These are phyloP conservation scores for Musa acuminata DNA, from an alignment of 176 grass and related monocot genomes.

Conservation along the genomic window DNA sequence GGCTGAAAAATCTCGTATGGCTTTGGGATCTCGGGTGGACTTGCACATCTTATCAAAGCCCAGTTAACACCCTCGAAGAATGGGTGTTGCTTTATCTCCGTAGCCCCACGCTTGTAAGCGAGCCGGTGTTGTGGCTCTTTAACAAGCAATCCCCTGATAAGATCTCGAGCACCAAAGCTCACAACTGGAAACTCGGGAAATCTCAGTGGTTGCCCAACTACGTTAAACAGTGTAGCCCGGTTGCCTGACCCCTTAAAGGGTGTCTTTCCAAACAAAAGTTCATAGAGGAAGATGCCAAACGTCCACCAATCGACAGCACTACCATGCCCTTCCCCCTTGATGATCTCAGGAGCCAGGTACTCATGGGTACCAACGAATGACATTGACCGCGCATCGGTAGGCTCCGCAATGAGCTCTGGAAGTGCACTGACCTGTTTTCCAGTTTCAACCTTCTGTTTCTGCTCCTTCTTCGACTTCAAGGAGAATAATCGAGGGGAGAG, in stretches of 20 bases:
- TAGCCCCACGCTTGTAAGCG: slow-evolving; percentile 3
- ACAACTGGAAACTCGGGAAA: slow-evolving; percentile 1
- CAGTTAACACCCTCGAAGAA: slow-evolving; percentile 14
- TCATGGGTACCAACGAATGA: slow-evolving; percentile 17
- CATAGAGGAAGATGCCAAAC: slow-evolving; percentile 7
- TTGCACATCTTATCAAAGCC: slow-evolving; percentile 15
- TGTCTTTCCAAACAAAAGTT: slow-evolving; percentile 14
- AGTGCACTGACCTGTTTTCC: slow-evolving; percentile 3
- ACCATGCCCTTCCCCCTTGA: slow-evolving; percentile 12
- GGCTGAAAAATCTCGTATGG: background rate
- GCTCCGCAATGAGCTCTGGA: slow-evolving; percentile 15
- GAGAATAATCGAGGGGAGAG: slow-evolving; percentile 10
- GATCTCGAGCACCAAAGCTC: slow-evolving; percentile 3
- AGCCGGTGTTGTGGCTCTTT: slow-evolving; percentile 12
- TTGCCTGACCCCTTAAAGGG: slow-evolving; percentile 15
- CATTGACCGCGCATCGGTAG: slow-evolving; percentile 5
- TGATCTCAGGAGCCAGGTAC: slow-evolving; percentile 16
- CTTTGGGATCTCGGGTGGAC: slow-evolving; percentile 1
- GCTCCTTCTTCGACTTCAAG: background rate
- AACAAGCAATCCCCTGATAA: slow-evolving; percentile 7
- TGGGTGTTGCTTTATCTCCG: slow-evolving; percentile 12
- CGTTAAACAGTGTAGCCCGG: slow-evolving; percentile 11
- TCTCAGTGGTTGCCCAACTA: background rate
- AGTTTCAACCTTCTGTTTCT: slow-evolving; percentile 1
- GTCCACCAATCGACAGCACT: slow-evolving; percentile 19